Evolutionary conservation across 2,329 filamentous ascomycete species (phyloP).

Genomic region (Canariomyces notabilis): DNA sequence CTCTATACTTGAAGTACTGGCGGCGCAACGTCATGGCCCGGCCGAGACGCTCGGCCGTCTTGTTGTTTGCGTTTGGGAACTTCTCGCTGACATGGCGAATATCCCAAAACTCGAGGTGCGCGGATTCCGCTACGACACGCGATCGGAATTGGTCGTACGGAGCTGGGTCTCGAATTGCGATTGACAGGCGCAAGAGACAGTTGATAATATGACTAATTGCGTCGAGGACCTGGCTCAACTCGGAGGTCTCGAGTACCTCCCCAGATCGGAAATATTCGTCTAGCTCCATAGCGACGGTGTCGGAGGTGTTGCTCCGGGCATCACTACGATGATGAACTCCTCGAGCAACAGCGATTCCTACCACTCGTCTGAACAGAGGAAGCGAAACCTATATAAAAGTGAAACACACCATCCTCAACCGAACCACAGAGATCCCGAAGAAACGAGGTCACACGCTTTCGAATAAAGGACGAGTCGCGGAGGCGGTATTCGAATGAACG

Average conservation of each 20-base stretch:
- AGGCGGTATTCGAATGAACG: constrained; percentile 7
- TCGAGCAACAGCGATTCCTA: no score
- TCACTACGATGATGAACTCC: no score
- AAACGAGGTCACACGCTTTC: constrained; percentile 1
- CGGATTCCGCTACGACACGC: background rate
- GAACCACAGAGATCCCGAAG: constrained; percentile 3
- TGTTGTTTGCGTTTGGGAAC: background rate
- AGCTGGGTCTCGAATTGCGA: constrained; percentile 6
- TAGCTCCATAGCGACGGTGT: no score
- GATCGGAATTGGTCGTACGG: constrained; percentile 7
- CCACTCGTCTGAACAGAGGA: no score
- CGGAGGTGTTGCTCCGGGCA: no score
- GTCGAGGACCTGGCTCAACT: background rate
- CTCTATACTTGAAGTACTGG: constrained; percentile 11
- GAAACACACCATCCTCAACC: constrained; percentile 1
- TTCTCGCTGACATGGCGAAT: no score
- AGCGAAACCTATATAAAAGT: background rate
- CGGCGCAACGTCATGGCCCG: background rate
- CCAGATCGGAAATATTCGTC: no score
- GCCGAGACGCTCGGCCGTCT: background rate
- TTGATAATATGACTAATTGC: constrained; percentile 5
- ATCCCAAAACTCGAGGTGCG: no score
- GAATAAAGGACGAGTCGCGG: constrained; percentile 6
- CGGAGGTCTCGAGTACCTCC: background rate
- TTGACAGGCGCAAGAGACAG: constrained; percentile 6